These are phyloP conservation scores for Lenwebbia sp. DNA, from an alignment of 345 rosid genomes.

Conservation along the genomic window DNA sequence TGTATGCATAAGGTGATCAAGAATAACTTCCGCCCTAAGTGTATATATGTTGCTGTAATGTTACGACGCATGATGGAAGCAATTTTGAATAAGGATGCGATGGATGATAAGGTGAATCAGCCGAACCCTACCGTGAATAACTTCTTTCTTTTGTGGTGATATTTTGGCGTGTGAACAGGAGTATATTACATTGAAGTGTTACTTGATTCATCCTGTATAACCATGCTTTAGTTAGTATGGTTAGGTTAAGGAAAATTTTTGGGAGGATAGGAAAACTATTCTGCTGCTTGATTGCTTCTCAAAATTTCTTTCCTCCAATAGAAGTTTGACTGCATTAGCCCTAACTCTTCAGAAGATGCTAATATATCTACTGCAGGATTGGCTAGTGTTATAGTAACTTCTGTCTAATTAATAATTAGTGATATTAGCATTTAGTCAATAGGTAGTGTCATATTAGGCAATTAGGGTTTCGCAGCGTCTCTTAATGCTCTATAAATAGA, in stretches of 20 bases:
- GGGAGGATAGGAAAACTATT: not conserved
- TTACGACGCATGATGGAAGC: slow-evolving; percentile 93
- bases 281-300: not conserved
- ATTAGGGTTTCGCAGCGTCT: not conserved
- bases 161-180: not conserved
- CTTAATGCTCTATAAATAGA: not conserved
- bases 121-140: not conserved
- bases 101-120: slow-evolving; percentile 88
- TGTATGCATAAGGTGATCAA: slow-evolving; percentile 33
- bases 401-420: not conserved
- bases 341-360: not conserved
- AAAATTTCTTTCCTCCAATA: not conserved
- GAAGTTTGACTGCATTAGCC: not conserved
- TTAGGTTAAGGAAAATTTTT: not conserved
- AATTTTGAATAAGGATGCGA: slow-evolving; percentile 81
- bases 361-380: not conserved
- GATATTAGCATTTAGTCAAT: not conserved
- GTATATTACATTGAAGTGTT: not conserved
- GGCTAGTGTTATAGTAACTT: not conserved
- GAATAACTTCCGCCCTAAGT: slow-evolving; percentile 75
- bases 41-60: slow-evolving; percentile 94
- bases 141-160: not conserved
- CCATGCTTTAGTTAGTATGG: not conserved
- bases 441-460: not conserved
- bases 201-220: not conserved